These are phyloP conservation scores for Stentor roeselii DNA, from an alignment of 73 alveolate species.

Conservation along the genomic window DNA sequence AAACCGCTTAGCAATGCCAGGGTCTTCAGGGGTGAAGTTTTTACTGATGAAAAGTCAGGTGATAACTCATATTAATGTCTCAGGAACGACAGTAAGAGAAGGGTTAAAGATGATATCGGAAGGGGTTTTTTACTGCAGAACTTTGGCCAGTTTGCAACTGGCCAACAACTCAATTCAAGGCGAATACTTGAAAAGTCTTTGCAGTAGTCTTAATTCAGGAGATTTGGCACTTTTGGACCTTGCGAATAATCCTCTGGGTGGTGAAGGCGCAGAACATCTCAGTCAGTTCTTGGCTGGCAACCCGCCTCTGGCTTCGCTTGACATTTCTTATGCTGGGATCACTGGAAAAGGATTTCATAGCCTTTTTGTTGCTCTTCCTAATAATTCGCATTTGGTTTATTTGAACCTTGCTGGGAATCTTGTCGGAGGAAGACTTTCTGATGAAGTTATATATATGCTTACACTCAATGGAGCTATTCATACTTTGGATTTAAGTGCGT, in stretches of 20 bases:
- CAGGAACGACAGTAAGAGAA: constrained; percentile 30
- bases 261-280: not conserved
- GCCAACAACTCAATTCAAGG: constrained; percentile 20
- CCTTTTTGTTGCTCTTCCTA: not conserved
- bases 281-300: not conserved
- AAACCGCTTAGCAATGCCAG: constrained; percentile 34
- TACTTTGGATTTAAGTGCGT: not conserved
- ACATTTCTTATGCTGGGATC: not conserved
- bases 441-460: not conserved
- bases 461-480: not conserved
- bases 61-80: constrained; percentile 19
- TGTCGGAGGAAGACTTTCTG: not conserved
- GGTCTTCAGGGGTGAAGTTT: constrained; percentile 30
- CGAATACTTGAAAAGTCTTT: not conserved
- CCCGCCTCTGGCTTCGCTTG: not conserved
- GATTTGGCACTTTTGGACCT: not conserved
- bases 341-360: not conserved
- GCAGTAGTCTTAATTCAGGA: not conserved
- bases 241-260: not conserved
- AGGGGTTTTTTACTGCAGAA: constrained; percentile 20
- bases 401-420: not conserved
- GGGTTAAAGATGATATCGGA: constrained; percentile 39
- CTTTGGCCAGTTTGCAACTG: constrained; percentile 36
- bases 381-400: not conserved
- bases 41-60: constrained; percentile 25